phyloP scores from a whole-genome alignment of 352 stramenopile species.

The Pythium graminicola region DNA sequence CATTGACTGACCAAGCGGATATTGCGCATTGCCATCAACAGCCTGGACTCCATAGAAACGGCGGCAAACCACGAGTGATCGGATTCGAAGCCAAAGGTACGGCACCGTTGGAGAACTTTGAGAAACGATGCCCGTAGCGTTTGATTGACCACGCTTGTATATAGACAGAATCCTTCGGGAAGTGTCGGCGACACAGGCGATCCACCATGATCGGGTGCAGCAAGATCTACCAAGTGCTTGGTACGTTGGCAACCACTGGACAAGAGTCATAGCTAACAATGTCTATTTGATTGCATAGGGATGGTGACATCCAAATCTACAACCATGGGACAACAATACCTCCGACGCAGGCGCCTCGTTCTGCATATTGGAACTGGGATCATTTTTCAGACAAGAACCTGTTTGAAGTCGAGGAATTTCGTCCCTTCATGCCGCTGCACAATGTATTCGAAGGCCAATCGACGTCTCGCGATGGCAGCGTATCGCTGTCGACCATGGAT shows the following conservation, averaged over 20 bases:
- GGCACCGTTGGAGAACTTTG: background rate
- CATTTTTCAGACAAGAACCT: constrained; percentile 45
- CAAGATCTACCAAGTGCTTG: constrained; percentile 21
- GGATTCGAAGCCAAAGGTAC: constrained; percentile 73
- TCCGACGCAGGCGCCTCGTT: background rate
- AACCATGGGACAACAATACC: constrained; percentile 33
- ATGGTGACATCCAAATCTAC: constrained; percentile 55
- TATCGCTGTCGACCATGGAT: constrained; percentile 54
- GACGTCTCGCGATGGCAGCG: constrained; percentile 39
- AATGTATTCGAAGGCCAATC: constrained; percentile 73
- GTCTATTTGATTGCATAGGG: constrained; percentile 24
- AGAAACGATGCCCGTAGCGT: background rate
- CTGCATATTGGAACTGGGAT: constrained; percentile 52
- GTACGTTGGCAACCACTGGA: constrained; percentile 23
- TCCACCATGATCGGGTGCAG: constrained; percentile 17
- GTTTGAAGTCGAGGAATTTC: constrained; percentile 69
- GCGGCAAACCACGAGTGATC: constrained; percentile 42
- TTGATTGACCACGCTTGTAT: background rate
- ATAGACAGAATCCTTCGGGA: constrained; percentile 38
- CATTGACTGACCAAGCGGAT: background rate
- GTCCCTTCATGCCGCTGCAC: constrained; percentile 67
- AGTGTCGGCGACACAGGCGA: constrained; percentile 16
- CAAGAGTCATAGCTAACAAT: background rate
- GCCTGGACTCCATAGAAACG: constrained; percentile 23
- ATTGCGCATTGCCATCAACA: constrained; percentile 4